Evolutionary conservation across 768 basidiomycete species (phyloP).

Genomic region (Termitomyces sp.): DNA sequence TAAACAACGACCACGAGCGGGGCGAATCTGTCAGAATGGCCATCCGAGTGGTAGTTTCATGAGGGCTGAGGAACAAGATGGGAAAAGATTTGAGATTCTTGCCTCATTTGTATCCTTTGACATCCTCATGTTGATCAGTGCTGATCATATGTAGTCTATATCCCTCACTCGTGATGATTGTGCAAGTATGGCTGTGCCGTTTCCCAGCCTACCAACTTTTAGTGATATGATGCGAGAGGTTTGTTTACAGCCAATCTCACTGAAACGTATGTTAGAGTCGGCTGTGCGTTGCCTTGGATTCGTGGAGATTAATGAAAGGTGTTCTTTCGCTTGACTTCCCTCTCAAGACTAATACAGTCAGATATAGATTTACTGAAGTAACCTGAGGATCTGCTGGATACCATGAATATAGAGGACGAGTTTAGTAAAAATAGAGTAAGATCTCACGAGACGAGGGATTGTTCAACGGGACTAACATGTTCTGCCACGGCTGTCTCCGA

Average conservation of each 20-base stretch:
- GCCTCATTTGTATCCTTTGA: conserved; percentile 5
- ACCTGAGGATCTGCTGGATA: background rate
- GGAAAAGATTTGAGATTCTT: conserved; percentile 6
- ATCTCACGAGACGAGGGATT: background rate
- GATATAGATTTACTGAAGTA: background rate
- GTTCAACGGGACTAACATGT: conserved; percentile 9
- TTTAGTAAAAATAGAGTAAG: background rate
- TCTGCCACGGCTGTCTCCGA: conserved; percentile 8
- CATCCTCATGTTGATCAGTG: conserved; percentile 10
- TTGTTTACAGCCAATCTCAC: conserved; percentile 1
- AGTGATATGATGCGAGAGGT: conserved; percentile 5
- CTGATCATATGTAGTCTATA: background rate
- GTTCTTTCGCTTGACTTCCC: too few species aligned
- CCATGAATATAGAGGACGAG: background rate
- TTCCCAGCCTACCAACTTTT: conserved; percentile 18
- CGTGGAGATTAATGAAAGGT: background rate
- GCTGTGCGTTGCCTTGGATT: conserved; percentile 15
- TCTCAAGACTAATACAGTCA: too few species aligned
- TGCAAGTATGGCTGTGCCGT: conserved; percentile 16
- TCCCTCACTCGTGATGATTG: conserved; percentile 2
- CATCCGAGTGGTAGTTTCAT: conserved; percentile 6
- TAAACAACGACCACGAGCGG: conserved; percentile 1
- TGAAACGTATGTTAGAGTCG: background rate
- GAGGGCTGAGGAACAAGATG: background rate
- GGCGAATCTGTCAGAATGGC: conserved; percentile 7